phyloP scores from a whole-genome alignment of 257 asterid species.

The Prunella vulgaris region DNA sequence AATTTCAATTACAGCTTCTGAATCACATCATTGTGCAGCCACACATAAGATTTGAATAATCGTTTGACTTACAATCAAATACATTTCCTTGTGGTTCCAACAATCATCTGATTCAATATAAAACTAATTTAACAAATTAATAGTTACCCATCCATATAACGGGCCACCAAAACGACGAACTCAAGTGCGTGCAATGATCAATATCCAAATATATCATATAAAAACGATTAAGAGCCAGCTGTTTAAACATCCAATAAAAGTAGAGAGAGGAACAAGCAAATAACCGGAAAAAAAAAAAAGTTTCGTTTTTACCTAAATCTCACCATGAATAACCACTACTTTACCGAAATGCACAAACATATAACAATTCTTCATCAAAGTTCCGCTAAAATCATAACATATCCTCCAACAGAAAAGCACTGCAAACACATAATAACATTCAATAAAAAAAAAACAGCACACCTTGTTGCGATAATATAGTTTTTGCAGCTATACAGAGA shows the following conservation, averaged over 20 bases:
- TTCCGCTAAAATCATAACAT: not conserved
- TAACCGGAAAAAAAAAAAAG: not conserved
- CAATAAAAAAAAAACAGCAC: not conserved
- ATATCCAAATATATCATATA: not conserved
- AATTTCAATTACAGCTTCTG: constrained; percentile 13
- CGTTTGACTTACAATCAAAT: not conserved
- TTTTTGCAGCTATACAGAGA: not conserved
- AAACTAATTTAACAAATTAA: not conserved
- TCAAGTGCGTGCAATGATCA: not conserved
- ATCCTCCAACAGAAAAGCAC: not conserved
- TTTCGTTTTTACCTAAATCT: no score
- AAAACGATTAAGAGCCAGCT: not conserved
- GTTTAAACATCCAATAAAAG: not conserved
- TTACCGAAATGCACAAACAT: not conserved
- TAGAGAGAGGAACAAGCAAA: not conserved
- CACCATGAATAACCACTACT: not conserved
- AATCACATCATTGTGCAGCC: not conserved
- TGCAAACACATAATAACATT: constrained; percentile 1
- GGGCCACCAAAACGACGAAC: not conserved
- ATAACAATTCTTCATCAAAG: constrained; percentile 3
- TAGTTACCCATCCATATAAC: not conserved
- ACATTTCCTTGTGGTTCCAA: not conserved
- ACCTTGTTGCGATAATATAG: constrained; percentile 19
- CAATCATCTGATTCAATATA: not conserved
- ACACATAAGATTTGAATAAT: not conserved